Evolutionary conservation across 2,329 filamentous ascomycete genomes (phyloP), one percentile per base, ranked within the genome.

Genomic region (Fusarium sambucinum): DNA sequence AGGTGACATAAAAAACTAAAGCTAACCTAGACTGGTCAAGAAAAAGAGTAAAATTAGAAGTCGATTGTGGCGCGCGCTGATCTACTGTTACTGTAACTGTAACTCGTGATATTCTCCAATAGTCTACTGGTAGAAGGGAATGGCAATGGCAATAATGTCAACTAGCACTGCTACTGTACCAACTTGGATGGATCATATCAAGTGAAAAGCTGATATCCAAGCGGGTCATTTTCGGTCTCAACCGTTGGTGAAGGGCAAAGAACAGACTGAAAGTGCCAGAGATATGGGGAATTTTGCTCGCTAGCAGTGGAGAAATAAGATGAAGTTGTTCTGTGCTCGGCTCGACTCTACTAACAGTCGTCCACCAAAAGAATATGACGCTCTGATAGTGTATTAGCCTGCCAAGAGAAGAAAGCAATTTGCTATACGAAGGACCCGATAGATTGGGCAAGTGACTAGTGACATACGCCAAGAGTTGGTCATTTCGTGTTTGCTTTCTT

Each of bases 11-110:
- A 19, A 13, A 38, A 21, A 14, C 35, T 8, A 38, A 21, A 38
- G 35, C 35, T 71, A 69, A 62, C 68, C 56, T 32, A 58, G 55
- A 38, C 54, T 40, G 60, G 64, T 52, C 68, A 71, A 58, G 51
- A 23, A 25, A 44, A 44, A 40, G 53, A 55, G 32, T 66, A 71
- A 70, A 70, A 70, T 70, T 70, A 71, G 68, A 70, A 70, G 42
- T 33, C 38, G 46, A 51, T 11, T 51, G 47, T 51, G 47, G 47
- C 32, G 25, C n/a, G 32, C 23, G 46, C 46, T 27, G 57, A 45
- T 37, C 41, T 30, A 45, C 17, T 19, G 17, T 19, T 50, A 27
- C 25, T 35, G 19, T 16, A 14, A 11, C 7, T 14, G 13, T 38
- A 50, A 21, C 68, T 70, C 68, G 68, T 71, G 64, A 66, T 59